Base-by-base conservation (phyloP, 345 rosid species). In the Raphanus raphanistrum region DNA sequence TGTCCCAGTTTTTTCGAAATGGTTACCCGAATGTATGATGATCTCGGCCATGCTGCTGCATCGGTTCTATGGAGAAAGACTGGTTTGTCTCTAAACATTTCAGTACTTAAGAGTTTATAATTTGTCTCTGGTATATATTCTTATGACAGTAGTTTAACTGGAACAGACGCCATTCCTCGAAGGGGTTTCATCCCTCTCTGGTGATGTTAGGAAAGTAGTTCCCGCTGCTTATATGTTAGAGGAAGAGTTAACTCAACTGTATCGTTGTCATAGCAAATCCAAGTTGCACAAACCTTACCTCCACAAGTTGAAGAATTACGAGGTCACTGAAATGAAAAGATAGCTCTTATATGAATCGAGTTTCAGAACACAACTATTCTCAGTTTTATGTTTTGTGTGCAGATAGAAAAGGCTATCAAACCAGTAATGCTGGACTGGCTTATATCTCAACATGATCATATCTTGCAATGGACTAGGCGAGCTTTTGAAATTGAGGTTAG, bases 401-500 rank as follows among this genome's bases (percentile, higher is more conserved):
- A 94, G 97, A 89, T 92, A 68, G 88, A 83, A 86, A 88, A 87
- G 79, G 85, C 81, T 79, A 87, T 90, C 16, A 84, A 81, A 68
- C 93, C 97, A 26, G 81, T 92, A 57, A 88, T 94, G 88, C 88
- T 92, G 82, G 97, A 94, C 84, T 94, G 98, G 98, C 87, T 89
- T 74, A 94, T 94, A 75, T 87, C 94, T 70, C 97, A 90, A 85
- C 97, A 94, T 82, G 81, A 85, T 78, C 97, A 86, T 82, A 90
- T 92, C 60, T 80, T 92, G 89, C 97, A 92, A 77, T 94, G 98
- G 98, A 89, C 92, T 66, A 88, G 89, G 67, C 89, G 98, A 71
- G 95, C 93, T 63, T 86, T 90, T 79, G 97, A 94, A 80, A 88
- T 92, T 84, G 98, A 94, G 97, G 98, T 92, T 77, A 76, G 35